Evolutionary conservation across 148 eudicot genomes (phyloP).

Genomic region (Cornus florida): DNA sequence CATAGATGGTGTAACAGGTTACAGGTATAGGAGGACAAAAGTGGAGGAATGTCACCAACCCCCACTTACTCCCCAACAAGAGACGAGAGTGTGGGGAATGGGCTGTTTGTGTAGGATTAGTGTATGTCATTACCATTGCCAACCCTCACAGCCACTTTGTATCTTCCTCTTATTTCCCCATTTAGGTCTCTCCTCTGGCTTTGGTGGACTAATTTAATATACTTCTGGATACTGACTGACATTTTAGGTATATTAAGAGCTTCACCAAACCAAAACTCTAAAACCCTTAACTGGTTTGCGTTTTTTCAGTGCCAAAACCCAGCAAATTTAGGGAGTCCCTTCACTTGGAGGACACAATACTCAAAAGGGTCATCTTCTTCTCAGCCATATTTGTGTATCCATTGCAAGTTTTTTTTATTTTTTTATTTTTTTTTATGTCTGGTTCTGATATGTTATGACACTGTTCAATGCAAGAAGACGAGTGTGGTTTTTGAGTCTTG

Average conservation of each 20-base stretch:
- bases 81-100: slow-evolving; percentile 26
- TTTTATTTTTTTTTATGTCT: too few relatives aligned
- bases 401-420: neutral
- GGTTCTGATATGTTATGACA: slow-evolving; percentile 17
- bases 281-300: slow-evolving; percentile 16
- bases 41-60: slow-evolving; percentile 59
- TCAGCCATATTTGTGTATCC: slow-evolving; percentile 23
- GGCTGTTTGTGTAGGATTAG: neutral
- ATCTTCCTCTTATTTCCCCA: neutral
- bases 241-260: slow-evolving; percentile 31
- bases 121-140: neutral
- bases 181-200: neutral
- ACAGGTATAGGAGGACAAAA: slow-evolving; percentile 18
- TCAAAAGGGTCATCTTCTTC: slow-evolving; percentile 47
- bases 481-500: slow-evolving; percentile 25
- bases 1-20: too few relatives aligned
- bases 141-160: neutral
- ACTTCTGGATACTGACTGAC: slow-evolving; percentile 50
- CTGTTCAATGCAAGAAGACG: slow-evolving; percentile 32
- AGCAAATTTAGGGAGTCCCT: neutral
- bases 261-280: neutral
- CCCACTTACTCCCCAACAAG: slow-evolving; percentile 62
- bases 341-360: slow-evolving; percentile 18
- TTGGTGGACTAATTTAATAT: neutral
- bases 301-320: slow-evolving; percentile 55